Percentiles rank a stretch among this genome's conserved stretches.
These are phyloP conservation scores for Thuidium tamariscinum DNA, from an alignment of 225 moss, liverwort and hornwort species.

Conservation along the genomic window DNA sequence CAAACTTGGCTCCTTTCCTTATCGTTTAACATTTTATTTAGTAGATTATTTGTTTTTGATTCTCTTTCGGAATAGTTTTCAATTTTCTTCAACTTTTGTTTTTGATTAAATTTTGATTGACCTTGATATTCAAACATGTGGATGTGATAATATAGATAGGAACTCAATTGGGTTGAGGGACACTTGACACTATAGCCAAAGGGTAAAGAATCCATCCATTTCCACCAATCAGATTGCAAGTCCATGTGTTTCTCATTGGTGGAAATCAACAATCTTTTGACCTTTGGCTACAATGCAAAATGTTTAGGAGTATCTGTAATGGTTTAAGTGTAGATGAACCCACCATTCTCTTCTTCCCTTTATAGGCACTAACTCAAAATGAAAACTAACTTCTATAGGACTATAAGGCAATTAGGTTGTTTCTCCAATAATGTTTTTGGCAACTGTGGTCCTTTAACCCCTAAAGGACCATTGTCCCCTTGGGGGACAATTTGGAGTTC, in stretches of 20 bases:
- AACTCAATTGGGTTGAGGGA: neutral
- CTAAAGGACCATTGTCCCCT: too few species aligned
- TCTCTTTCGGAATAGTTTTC: accelerated
- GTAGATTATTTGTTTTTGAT: too few species aligned
- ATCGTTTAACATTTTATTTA: neutral
- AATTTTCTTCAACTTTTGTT: neutral
- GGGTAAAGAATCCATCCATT: accelerated
- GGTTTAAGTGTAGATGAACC: neutral
- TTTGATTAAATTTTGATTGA: neutral
- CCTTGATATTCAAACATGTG: accelerated
- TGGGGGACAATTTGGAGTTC: too few species aligned
- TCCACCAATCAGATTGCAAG: neutral
- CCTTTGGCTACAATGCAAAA: neutral
- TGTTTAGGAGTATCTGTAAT: accelerated
- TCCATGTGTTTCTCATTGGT: neutral
- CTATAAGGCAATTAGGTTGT: too few species aligned
- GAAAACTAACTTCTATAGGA: too few species aligned
- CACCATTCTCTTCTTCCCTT: neutral
- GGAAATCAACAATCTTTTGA: neutral
- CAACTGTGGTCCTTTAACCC: too few species aligned
- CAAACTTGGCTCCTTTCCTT: neutral
- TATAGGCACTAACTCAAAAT: neutral
- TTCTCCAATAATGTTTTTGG: too few species aligned
- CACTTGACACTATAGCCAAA: neutral
- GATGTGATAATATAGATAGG: neutral